Evolutionary conservation across 805 yeast genomes (phyloP).

Genomic region (Starmerella asiatica): DNA sequence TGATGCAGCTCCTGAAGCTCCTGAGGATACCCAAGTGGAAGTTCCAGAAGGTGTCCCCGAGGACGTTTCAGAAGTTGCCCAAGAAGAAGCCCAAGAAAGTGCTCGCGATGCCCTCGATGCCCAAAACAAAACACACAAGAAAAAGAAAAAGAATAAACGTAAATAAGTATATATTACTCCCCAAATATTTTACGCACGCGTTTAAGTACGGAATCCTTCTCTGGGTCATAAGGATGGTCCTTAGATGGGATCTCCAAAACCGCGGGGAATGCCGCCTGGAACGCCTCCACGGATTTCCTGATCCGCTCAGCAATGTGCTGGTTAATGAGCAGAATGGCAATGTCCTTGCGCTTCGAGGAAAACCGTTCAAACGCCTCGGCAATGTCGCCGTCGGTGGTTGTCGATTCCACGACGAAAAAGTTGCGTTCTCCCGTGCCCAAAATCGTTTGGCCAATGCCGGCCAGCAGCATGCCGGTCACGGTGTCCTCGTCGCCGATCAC

Average conservation of each 20-base stretch:
- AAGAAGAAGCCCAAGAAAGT: not conserved
- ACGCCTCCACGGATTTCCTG: slow-evolving; percentile 67
- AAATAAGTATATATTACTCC: slow-evolving; percentile 36
- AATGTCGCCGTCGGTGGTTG: slow-evolving; percentile 63
- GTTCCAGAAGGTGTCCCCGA: not conserved
- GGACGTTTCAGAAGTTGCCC: not conserved
- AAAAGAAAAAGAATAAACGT: slow-evolving; percentile 17
- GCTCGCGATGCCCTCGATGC: slow-evolving; percentile 7
- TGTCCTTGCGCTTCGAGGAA: slow-evolving; percentile 66
- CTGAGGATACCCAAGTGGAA: not conserved
- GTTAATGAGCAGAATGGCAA: slow-evolving; percentile 83
- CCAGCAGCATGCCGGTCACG: slow-evolving; percentile 86
- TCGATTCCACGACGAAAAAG: slow-evolving; percentile 70
- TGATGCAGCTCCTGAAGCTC: no score
- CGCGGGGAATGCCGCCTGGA: slow-evolving; percentile 88
- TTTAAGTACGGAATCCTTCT: slow-evolving; percentile 87
- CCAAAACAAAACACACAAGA: slow-evolving; percentile 15
- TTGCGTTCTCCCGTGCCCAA: slow-evolving; percentile 48
- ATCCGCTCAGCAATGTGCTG: slow-evolving; percentile 91
- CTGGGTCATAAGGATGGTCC: slow-evolving; percentile 98
- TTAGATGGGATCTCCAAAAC: slow-evolving; percentile 93
- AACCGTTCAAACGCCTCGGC: slow-evolving; percentile 61
- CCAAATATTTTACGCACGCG: slow-evolving; percentile 93
- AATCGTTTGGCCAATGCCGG: slow-evolving; percentile 84
- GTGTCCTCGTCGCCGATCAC: slow-evolving; percentile 97